Evolutionary conservation across 768 basidiomycete genomes (phyloP), one percentile per base, ranked within the genome.

Genomic region (Inosperma sp.): DNA sequence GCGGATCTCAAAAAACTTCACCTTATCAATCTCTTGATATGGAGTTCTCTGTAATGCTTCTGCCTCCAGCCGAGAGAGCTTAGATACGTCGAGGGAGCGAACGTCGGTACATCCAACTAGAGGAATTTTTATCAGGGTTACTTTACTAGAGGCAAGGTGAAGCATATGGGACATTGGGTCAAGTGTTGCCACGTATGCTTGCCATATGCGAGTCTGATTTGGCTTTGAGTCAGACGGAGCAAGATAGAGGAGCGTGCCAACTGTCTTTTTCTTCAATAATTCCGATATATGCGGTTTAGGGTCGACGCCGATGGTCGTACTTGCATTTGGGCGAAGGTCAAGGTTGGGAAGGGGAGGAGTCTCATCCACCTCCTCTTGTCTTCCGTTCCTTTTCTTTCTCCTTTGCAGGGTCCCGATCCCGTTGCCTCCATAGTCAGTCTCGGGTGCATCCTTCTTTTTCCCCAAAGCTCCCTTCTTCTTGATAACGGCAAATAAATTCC

Each of bases 1-100:
- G 14, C 76, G 44, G n/a, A 89, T 58, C 62, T 87, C 84, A 51
- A 89, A 88, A 0, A 82, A 67, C 54, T 78, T 79, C 43, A 76
- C n/a, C n/a, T n/a, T n/a, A n/a, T n/a, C n/a, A n/a, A n/a, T n/a
- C n/a, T n/a, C n/a, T n/a, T n/a, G n/a, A n/a, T n/a, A n/a, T n/a
- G n/a, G n/a, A n/a, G n/a, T n/a, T n/a, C n/a, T n/a, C n/a, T n/a
- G n/a, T n/a, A n/a, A n/a, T n/a, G n/a, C 58, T 5, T 64, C 67
- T 22, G 62, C 65, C 50, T 85, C 82, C 4, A 75, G 71, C 9
- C 59, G 48, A 30, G 66, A 63, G 21, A 84, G 59, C 40, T 81
- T 72, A 7, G 61, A 57, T 26, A 66, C 21, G 21, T 73, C 56
- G 10, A 85, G 62, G 9, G 87, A 86, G 19, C 77, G 83, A 40